Conservation (phyloP, 345 rosid species). For the Euphorbia tirucalli region DNA sequence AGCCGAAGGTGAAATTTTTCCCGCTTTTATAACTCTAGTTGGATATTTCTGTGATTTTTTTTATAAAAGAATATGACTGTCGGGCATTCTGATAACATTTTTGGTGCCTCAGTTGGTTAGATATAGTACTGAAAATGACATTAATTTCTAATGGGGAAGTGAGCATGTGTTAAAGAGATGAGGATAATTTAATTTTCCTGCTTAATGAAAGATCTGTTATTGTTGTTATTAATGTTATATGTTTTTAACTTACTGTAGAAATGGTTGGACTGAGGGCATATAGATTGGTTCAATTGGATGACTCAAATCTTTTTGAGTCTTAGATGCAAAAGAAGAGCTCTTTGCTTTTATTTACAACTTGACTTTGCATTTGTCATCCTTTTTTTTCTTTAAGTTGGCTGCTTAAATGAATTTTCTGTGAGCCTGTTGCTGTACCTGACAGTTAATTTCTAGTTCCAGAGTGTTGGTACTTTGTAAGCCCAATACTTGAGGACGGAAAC, state of each 20-base stretch:
- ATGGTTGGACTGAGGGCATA: not conserved
- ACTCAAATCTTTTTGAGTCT: not conserved
- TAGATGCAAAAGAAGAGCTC: not conserved
- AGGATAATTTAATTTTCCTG: not conserved
- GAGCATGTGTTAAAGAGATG: constrained; percentile 8
- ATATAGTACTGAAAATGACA: not conserved
- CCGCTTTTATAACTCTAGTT: not conserved
- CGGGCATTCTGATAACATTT: not conserved
- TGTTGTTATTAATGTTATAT: not conserved
- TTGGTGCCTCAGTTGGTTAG: constrained; percentile 3
- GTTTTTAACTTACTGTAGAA: constrained; percentile 6
- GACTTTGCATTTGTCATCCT: not conserved
- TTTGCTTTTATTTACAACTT: not conserved
- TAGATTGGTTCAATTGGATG: not conserved
- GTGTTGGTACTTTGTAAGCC: not conserved
- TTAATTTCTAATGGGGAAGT: not conserved
- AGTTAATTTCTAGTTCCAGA: not conserved
- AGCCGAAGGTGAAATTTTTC: constrained; percentile 67
- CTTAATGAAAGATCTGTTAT: too few relatives aligned
- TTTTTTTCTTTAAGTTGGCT: not conserved
- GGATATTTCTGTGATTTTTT: constrained; percentile 1
- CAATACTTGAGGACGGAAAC: not conserved
- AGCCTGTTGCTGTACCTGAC: not conserved
- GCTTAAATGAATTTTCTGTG: not conserved
- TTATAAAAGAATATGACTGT: constrained; percentile 9